These are phyloP conservation scores for Candida sp. DNA, from an alignment of 1,139 yeast genomes.

Conservation along the genomic window DNA sequence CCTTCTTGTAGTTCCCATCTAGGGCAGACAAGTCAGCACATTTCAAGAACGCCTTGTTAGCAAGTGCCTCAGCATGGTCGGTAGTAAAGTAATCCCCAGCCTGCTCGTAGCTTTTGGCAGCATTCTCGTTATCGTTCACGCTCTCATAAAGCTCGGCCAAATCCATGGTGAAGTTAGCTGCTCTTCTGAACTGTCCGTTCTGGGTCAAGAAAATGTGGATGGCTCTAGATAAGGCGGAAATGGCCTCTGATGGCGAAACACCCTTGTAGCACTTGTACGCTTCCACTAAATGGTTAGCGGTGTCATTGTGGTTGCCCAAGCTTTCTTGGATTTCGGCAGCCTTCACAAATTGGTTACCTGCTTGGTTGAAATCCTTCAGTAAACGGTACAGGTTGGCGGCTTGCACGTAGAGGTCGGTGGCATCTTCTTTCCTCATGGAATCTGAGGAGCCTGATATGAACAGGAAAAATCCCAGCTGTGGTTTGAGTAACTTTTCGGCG, in stretches of 20 bases:
- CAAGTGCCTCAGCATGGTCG: conserved; percentile 91
- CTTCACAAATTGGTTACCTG: conserved; percentile 83
- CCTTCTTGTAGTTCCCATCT: conserved; percentile 70
- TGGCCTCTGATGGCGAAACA: conserved; percentile 79
- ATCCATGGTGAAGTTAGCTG: conserved; percentile 93
- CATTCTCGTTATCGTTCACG: conserved; percentile 66
- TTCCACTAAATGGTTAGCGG: conserved; percentile 89
- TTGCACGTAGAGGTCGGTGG: conserved; percentile 85
- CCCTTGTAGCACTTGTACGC: conserved; percentile 88
- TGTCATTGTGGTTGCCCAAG: conserved; percentile 86
- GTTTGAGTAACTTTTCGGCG: conserved; percentile 53
- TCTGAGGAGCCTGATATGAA: conserved; percentile 74
- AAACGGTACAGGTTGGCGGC: conserved; percentile 90
- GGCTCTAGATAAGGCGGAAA: conserved; percentile 75
- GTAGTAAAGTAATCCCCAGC: conserved; percentile 97
- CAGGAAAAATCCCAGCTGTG: conserved; percentile 76
- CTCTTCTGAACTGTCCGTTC: conserved; percentile 95
- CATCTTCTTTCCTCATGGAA: conserved; percentile 80
- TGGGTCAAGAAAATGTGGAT: conserved; percentile 79
- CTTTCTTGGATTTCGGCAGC: conserved; percentile 84
- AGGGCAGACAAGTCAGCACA: conserved; percentile 92
- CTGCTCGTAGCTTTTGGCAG: conserved; percentile 81
- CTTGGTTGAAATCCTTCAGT: conserved; percentile 69
- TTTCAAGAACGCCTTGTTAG: conserved; percentile 86
- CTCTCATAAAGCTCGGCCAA: conserved; percentile 86